A percentile compares a stretch with the other conserved stretches of the same genome.
phyloP scores from a whole-genome alignment of 2,329 filamentous ascomycete species.

The Coniochaeta hoffmannii region DNA sequence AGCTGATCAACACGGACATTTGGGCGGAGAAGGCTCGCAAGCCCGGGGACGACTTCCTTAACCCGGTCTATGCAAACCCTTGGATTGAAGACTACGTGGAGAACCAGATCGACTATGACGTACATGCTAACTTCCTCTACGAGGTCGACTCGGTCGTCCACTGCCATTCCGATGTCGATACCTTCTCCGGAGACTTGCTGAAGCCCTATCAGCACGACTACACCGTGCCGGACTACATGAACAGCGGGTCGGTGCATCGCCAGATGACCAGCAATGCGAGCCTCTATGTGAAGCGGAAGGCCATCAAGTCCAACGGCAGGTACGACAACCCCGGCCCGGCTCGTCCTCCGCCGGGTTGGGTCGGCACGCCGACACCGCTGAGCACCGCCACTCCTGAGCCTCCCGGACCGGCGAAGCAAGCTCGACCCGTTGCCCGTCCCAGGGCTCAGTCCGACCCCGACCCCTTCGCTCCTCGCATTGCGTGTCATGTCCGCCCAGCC shows the following conservation, averaged over 20 bases:
- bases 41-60: neutral
- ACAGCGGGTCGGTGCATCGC: neutral
- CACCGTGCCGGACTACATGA: slow-evolving; percentile 1
- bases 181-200: neutral
- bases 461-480: slow-evolving; percentile 14
- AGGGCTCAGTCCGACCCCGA: slow-evolving; percentile 9
- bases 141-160: neutral
- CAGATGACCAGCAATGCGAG: neutral
- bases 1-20: neutral
- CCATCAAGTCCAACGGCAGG: neutral
- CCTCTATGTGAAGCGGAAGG: neutral
- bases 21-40: neutral
- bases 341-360: neutral
- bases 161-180: neutral
- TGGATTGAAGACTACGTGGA: slow-evolving; percentile 21
- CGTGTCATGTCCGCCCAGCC: slow-evolving; percentile 35
- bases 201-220: neutral
- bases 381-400: neutral
- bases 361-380: neutral
- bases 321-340: neutral
- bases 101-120: neutral
- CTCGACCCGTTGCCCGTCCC: neutral
- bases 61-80: slow-evolving; percentile 13
- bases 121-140: slow-evolving; percentile 1
- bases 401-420: neutral